Evolutionary conservation across 768 basidiomycete species (phyloP), one percentile per base, ranked within the genome.

Genomic region (Agaricus bisporus): DNA sequence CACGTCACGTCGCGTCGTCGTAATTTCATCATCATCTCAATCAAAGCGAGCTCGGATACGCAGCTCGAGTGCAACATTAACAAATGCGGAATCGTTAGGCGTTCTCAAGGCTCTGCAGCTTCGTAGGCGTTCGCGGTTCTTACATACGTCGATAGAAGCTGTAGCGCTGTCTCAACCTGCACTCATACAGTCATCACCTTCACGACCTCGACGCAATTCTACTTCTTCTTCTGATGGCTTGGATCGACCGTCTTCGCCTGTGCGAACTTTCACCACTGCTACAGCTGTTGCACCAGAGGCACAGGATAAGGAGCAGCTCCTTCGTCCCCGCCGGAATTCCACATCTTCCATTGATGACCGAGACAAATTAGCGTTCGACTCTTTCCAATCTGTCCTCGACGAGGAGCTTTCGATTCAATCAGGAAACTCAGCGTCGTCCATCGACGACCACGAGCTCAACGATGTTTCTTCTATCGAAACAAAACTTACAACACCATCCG

Each of bases 31-130:
- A 18, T 69, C 1, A 55, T 66, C 20, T 50, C 67, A 20, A 46
- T 58, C 28, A 58, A 72, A 69, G 57, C 54, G 68, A 39, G 59
- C 70, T 18, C 79, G 79, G 38, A 67, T 73, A 7, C 78, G 86
- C 18, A 85, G 85, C 51, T 79, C 77, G 58, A 87, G 84, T 60
- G 69, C 87, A 2, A 80, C 82, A 1, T 64, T 81, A 54, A 70
- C 75, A 6, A 59, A 67, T 7, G 68, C 70, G 44, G 76, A 66
- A 63, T 75, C 63, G 42, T 69, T 80, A n/a, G 74, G 82, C 28
- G 82, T 89, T 10, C 63, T 90, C 38, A 74, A 81, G 56, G 77
- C 80, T 1, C 79, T 88, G 4, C 82, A 86, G 57, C 68, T 80
- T 7, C 84, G 87, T 58, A 75, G 81, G 10, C 79, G 83, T 10